Conservation (phyloP, 2,329 filamentous ascomycete species). For the Ceratocystis cacaofunesta region DNA sequence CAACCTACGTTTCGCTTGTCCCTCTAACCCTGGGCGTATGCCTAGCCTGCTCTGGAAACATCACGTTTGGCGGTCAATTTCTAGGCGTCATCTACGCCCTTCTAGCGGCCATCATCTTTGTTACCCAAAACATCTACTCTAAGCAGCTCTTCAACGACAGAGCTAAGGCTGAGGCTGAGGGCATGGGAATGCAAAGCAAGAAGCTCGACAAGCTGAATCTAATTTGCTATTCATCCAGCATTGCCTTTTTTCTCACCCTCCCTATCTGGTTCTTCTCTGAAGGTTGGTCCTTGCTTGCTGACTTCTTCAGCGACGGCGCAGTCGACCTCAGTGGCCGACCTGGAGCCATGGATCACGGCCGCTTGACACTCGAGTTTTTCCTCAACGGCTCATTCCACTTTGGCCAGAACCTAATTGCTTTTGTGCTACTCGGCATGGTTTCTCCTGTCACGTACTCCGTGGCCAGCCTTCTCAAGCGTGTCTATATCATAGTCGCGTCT, state of each 20-base stretch:
- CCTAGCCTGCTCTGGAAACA: conserved; percentile 81
- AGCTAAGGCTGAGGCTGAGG: conserved; percentile 66
- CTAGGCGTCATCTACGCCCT: conserved; percentile 83
- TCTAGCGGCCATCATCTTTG: conserved; percentile 81
- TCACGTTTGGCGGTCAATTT: conserved; percentile 64
- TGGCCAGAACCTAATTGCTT: conserved; percentile 88
- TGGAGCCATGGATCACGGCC: conserved; percentile 60
- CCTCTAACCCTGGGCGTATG: conserved; percentile 89
- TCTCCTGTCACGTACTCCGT: conserved; percentile 96
- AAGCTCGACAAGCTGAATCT: conserved; percentile 96
- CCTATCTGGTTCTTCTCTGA: conserved; percentile 93
- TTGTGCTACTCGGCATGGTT: conserved; percentile 79
- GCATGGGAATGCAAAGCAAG: conserved; percentile 41
- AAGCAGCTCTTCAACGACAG: conserved; percentile 96
- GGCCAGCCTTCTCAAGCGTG: conserved; percentile 87
- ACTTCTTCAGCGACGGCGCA: conserved; percentile 68
- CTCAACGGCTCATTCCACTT: conserved; percentile 98
- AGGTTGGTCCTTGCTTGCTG: conserved; percentile 59
- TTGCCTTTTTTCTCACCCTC: conserved; percentile 75
- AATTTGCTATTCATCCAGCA: conserved; percentile 87
- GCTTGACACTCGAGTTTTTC: conserved; percentile 67
- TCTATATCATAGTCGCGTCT: conserved; percentile 89
- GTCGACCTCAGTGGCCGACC: conserved; percentile 46
- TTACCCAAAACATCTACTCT: conserved; percentile 96
- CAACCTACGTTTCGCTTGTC: conserved; percentile 80